Conservation (phyloP, 148 eudicot species). For the Vaccinium darrowii region DNA sequence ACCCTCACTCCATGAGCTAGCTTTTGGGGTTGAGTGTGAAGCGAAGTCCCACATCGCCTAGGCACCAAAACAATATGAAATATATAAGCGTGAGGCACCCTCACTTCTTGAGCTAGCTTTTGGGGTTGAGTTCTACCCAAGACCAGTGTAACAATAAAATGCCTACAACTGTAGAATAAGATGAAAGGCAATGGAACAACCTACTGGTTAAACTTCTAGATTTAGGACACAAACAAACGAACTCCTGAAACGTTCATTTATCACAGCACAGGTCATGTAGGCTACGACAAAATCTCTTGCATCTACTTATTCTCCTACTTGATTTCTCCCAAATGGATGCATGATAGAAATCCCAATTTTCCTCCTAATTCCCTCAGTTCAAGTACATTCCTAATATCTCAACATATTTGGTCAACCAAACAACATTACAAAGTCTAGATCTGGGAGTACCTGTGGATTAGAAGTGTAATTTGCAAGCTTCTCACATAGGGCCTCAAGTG, state of each 20-base stretch:
- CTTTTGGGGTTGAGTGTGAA: too few relatives aligned
- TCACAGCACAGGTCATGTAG: background rate
- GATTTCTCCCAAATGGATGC: background rate
- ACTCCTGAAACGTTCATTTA: background rate
- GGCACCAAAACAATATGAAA: too few relatives aligned
- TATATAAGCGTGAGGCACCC: too few relatives aligned
- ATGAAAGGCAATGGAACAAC: background rate
- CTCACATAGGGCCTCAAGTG: constrained; percentile 63
- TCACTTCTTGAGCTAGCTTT: too few relatives aligned
- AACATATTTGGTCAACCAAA: background rate
- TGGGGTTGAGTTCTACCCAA: too few relatives aligned
- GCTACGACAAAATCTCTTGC: constrained; percentile 11
- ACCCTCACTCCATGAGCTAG: too few relatives aligned
- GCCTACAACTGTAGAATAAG: background rate
- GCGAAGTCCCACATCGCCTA: too few relatives aligned
- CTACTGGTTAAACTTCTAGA: background rate
- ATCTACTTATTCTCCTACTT: background rate
- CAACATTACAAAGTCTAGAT: constrained; percentile 11
- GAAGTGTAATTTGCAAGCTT: constrained; percentile 59
- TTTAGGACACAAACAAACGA: background rate
- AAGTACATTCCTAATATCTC: background rate
- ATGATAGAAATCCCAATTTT: background rate
- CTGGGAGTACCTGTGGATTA: constrained; percentile 51
- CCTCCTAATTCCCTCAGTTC: background rate
- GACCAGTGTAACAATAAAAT: too few relatives aligned